Percentiles rank a stretch among this genome's conserved stretches.
phyloP scores from a whole-genome alignment of 2,329 filamentous ascomycete species.

The Trichoderma harzianum region DNA sequence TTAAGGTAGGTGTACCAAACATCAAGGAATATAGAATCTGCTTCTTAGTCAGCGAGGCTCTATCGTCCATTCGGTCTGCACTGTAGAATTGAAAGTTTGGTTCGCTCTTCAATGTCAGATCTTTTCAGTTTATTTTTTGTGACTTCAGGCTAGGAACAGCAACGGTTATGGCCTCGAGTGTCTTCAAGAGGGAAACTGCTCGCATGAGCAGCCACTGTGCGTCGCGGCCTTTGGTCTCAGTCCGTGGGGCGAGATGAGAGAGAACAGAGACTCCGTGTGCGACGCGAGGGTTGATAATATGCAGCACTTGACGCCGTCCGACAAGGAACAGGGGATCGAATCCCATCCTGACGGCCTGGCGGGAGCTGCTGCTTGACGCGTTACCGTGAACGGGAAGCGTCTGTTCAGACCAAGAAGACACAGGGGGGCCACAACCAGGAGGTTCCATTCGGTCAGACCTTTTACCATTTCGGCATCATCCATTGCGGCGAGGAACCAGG shows the following conservation, averaged over 20 bases:
- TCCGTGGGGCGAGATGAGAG: constrained; percentile 38
- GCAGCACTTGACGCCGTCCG: neutral
- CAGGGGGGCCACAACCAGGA: constrained; percentile 43
- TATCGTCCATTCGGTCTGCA: neutral
- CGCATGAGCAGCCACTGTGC: constrained; percentile 37
- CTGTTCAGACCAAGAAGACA: constrained; percentile 11
- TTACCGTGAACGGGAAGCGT: neutral
- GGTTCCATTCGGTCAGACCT: constrained; percentile 55
- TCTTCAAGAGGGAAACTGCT: constrained; percentile 6
- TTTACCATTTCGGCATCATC: constrained; percentile 62
- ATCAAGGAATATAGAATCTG: neutral
- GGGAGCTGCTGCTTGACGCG: neutral
- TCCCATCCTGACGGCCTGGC: neutral
- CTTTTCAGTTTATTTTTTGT: constrained; percentile 65
- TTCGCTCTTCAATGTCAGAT: constrained; percentile 53
- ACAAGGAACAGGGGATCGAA: neutral
- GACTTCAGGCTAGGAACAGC: constrained; percentile 50
- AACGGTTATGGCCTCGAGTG: constrained; percentile 44
- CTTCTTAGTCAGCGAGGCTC: neutral
- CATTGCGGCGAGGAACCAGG: constrained; percentile 21
- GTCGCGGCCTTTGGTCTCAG: constrained; percentile 59
- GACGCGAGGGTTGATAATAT: constrained; percentile 28
- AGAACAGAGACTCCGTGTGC: constrained; percentile 53
- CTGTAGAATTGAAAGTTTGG: neutral
- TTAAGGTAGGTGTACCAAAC: no score